Evolutionary conservation across 106 monocot genomes (phyloP), one percentile per base, ranked within the genome.

Genomic region (Dioscorea alata): DNA sequence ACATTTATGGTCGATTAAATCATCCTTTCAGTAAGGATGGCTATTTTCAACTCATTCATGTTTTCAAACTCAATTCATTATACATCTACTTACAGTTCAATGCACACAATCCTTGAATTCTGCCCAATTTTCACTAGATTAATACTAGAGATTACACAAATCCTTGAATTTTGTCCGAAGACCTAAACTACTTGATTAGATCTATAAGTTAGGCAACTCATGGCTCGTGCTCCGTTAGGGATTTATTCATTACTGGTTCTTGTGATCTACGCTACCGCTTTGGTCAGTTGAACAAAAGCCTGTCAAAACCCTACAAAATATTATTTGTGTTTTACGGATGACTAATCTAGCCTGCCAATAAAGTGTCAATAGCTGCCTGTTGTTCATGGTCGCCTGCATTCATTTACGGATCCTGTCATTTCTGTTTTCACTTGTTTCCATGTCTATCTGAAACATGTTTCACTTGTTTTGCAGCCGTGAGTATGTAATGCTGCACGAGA

Each of bases 401-500:
- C 28, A 28, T 28, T 28, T 28, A 28, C 3, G 28, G 28, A 28
- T 28, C 28, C 28, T 28, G 28, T 28, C 28, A 28, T 28, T 28
- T 28, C 28, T 28, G 28, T 28, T 28, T 28, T 28, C 28, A 28
- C 16, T 19, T 8, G 8, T 58, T 58, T 58, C 13, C 20, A 24
- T 13, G 23, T 33, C n/a, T n/a, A 50, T 49, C 21, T 54, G 7
- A 71, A 81, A 54, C 50, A 51, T 73, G 33, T 66, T 56, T 16
- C 33, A 71, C 57, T 59, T 73, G 28, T 50, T 60, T 73, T 61
- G 64, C 86, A 86, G 86, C 75, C 86, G 82, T 28, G 86, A 86
- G 42, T 86, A 86, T 72, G 86, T 86, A 7, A 59, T 82, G 14
- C 66, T 86, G 33, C 86, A 79, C 18, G 82, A 82, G 75, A 75